Conservation (phyloP, 768 basidiomycete genomes). For the Exidia glandulosa region DNA sequence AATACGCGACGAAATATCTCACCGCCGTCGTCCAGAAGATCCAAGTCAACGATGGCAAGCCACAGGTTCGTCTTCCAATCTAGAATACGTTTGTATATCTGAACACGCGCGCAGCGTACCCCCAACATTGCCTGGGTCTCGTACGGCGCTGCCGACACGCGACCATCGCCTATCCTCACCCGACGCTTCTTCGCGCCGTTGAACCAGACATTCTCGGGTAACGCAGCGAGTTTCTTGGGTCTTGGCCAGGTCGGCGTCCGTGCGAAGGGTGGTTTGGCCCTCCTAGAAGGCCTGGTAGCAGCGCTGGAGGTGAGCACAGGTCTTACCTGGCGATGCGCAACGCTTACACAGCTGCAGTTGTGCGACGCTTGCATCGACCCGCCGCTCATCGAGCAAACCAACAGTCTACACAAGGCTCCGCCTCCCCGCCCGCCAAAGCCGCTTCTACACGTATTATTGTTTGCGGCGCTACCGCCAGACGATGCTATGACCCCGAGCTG, state of each 20-base stretch:
- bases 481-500: slow-evolving; percentile 39
- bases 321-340: not conserved
- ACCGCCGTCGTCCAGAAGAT: not conserved
- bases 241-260: slow-evolving; percentile 45
- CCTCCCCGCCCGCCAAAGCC: slow-evolving; percentile 12
- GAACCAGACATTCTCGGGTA: not conserved
- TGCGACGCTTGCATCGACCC: slow-evolving; percentile 21
- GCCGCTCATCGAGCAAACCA: slow-evolving; percentile 1
- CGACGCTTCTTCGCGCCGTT: slow-evolving; percentile 42
- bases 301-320: slow-evolving; percentile 46
- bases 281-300: slow-evolving; percentile 59
- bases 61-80: not conserved
- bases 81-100: not conserved
- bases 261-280: slow-evolving; percentile 45
- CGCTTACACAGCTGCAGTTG: slow-evolving; percentile 17
- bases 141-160: slow-evolving; percentile 49
- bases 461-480: slow-evolving; percentile 50
- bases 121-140: slow-evolving; percentile 50
- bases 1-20: not conserved
- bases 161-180: slow-evolving; percentile 43
- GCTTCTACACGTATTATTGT: slow-evolving; percentile 44
- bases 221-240: slow-evolving; percentile 24
- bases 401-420: not conserved
- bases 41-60: not conserved
- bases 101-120: slow-evolving; percentile 19